phyloP scores from a whole-genome alignment of 257 asterid genomes.

The Nicotiana otophora region DNA sequence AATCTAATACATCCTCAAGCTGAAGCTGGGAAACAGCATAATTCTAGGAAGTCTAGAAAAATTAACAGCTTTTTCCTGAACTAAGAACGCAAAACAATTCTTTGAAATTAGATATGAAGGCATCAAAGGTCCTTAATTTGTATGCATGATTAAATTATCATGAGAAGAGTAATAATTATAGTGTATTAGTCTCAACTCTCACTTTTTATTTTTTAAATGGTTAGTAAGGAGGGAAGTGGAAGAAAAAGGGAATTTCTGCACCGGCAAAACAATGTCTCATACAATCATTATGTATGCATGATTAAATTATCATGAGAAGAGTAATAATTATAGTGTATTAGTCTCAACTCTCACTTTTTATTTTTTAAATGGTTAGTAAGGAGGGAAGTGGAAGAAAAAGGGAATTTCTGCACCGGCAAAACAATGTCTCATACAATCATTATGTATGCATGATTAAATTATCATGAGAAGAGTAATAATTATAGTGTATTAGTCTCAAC shows the following conservation, averaged over 20 bases:
- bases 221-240: neutral
- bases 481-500: neutral
- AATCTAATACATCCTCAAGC: neutral
- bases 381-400: neutral
- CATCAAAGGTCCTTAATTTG: neutral
- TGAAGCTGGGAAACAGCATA: neutral
- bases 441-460: neutral
- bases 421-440: too few species aligned
- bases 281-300: neutral
- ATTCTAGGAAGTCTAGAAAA: neutral
- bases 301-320: neutral
- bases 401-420: neutral
- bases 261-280: neutral
- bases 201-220: neutral
- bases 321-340: neutral
- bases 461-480: neutral
- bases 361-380: neutral
- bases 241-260: neutral
- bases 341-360: neutral
- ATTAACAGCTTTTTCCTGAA: neutral
- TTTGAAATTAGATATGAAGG: neutral
- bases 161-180: neutral
- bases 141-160: neutral
- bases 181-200: neutral
- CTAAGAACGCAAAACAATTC: neutral